Base-by-base conservation (phyloP, 2,329 filamentous ascomycete genomes). In the Beauveria bassiana region DNA sequence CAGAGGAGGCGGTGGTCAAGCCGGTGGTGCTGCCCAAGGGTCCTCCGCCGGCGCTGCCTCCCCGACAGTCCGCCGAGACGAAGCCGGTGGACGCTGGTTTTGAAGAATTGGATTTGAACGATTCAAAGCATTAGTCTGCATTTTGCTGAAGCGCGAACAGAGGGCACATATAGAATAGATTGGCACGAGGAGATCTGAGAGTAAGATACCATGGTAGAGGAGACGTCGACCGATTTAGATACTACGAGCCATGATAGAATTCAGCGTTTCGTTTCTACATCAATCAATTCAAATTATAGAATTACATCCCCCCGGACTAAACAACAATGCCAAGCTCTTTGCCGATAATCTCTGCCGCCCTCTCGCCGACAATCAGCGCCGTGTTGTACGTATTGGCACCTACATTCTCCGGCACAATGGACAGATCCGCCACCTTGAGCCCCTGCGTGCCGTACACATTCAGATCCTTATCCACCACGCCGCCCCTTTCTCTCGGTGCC, bases 281-380 rank as follows among this genome's bases (percentile, higher is more conserved):
- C 7, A 12, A 28, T 24, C 16, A 20, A 5, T 7, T 28, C n/a
- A 9, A 24, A 10, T 46, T 46, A 0, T 12, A 38, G 34, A 38
- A 38, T 5, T 5, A 38, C 4, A 1, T 34, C 1, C 12, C 8
- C 20, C 3, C 18, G 12, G 16, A 18, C n/a, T 45, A 59, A 46
- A 63, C 42, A 2, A 20, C n/a, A 3, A 61, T 6, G 1, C 70
- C 72, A 12, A 76, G 65, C 61, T 75, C 74, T 49, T 67, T 66
- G 9, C 70, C 69, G 24, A 77, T 70, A 57, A 77, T 74, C 50
- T 74, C 73, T 1, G 74, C 74, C 3, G 71, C 74, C 67, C 74
- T 77, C 69, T 82, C 79, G 4, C 79, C 79, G 22, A 82, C 69
- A n/a, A 76, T 62, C 31, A 81, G 67, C 3, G 79, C 79, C 1